phyloP scores from a whole-genome alignment of 495 filamentous ascomycete genomes.

The Neurospora sp. region DNA sequence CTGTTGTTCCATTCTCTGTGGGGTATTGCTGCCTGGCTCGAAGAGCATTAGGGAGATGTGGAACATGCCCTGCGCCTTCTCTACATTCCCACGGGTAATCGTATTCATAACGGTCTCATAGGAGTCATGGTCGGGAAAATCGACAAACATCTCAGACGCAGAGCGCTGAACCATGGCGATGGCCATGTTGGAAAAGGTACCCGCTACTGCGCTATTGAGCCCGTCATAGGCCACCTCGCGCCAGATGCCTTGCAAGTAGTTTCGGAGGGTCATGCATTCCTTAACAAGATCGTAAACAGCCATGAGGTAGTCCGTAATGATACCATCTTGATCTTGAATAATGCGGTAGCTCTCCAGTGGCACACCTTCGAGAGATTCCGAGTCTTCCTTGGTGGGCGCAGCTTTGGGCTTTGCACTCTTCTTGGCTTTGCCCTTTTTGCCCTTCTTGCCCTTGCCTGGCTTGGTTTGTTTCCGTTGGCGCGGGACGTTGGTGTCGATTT shows the following conservation, averaged over 20 bases:
- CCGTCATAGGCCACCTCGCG: conserved; percentile 32
- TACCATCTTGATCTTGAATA: conserved; percentile 14
- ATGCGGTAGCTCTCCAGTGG: conserved; percentile 39
- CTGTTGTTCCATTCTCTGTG: too few species aligned
- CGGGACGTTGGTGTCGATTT: background rate
- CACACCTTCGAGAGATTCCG: background rate
- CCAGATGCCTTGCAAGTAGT: conserved; percentile 31
- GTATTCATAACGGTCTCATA: conserved; percentile 17
- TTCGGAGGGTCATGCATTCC: conserved; percentile 24
- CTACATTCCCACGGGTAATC: too few species aligned
- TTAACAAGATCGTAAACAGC: conserved; percentile 24
- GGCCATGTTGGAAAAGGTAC: conserved; percentile 30
- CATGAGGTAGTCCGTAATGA: conserved; percentile 30
- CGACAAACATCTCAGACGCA: conserved; percentile 24
- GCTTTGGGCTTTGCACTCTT: conserved; percentile 16
- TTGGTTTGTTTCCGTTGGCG: conserved; percentile 11
- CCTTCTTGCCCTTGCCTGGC: conserved; percentile 18
- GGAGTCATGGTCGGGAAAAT: conserved; percentile 34
- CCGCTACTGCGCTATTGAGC: conserved; percentile 37
- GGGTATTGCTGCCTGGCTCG: too few species aligned
- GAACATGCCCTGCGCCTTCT: too few species aligned
- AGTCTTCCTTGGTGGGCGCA: conserved; percentile 5
- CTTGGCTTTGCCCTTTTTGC: conserved; percentile 10
- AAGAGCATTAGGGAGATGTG: too few species aligned
- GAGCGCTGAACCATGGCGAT: conserved; percentile 30